Percentiles rank a stretch among this genome's conserved stretches.
Conservation (phyloP, 73 alveolate species). For the Tetrahymena elliotti region DNA sequence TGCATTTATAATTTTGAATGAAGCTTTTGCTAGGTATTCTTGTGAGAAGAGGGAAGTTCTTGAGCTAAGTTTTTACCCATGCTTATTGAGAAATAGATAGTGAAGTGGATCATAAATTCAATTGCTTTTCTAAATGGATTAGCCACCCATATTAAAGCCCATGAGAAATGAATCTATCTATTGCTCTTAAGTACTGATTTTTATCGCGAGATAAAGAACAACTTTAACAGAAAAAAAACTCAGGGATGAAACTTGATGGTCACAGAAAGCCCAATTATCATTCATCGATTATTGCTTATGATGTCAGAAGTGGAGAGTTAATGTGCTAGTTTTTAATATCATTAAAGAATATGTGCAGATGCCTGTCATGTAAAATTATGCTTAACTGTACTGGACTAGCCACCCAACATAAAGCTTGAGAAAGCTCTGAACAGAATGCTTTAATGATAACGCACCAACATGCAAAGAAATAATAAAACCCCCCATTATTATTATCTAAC, state of each 20-base stretch:
- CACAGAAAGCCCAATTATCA: neutral
- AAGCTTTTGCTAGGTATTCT: neutral
- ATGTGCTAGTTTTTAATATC: neutral
- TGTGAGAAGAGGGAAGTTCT: neutral
- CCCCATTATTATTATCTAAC: neutral
- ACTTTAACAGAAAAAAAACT: too few relatives aligned
- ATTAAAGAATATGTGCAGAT: neutral
- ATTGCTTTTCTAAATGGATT: neutral
- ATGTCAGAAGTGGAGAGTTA: neutral
- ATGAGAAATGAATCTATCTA: neutral
- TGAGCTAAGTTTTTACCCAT: neutral
- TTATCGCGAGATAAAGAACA: neutral
- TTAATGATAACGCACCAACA: neutral
- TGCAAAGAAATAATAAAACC: neutral
- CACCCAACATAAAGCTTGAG: neutral
- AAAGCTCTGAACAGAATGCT: neutral
- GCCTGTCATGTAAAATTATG: neutral
- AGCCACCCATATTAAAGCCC: conserved; percentile 3
- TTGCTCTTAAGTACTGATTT: neutral
- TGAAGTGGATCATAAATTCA: neutral
- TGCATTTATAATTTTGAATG: neutral
- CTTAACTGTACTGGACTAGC: neutral
- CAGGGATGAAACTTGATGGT: neutral
- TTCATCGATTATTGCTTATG: neutral
- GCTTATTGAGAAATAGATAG: neutral